Percentiles rank a stretch among this genome's conserved stretches.
phyloP scores from a whole-genome alignment of 1,284 basidiomycete species.

The Cutaneotrichosporon spelunceum region DNA sequence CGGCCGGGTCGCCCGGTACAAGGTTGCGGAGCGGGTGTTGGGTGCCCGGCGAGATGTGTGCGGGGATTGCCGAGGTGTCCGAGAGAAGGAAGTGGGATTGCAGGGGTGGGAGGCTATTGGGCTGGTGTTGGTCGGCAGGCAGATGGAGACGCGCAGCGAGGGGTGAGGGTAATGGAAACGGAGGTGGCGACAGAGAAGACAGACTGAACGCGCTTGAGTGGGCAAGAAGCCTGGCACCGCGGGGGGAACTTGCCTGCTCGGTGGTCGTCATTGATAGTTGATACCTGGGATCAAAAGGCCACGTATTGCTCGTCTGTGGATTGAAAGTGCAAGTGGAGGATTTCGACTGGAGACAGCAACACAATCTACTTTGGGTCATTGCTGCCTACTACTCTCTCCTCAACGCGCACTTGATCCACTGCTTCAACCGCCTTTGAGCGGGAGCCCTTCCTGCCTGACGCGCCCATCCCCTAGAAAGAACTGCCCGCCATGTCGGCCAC shows the following conservation, averaged over 20 bases:
- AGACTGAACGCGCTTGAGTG: no score
- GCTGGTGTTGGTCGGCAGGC: neutral
- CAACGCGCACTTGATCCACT: neutral
- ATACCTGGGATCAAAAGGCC: neutral
- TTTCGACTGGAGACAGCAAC: neutral
- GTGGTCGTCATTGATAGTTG: constrained; percentile 1
- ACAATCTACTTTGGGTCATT: no score
- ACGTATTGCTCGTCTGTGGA: neutral
- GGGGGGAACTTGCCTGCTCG: no score
- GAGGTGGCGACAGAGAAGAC: neutral
- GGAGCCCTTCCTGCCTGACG: constrained; percentile 4
- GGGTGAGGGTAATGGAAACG: neutral
- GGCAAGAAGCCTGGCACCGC: no score
- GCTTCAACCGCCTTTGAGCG: constrained; percentile 1
- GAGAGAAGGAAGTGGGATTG: neutral
- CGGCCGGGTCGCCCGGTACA: constrained; percentile 9
- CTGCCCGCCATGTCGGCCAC: constrained; percentile 27
- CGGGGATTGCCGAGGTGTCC: neutral
- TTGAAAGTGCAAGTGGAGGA: neutral
- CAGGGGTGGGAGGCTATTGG: constrained; percentile 11
- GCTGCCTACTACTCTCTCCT: neutral
- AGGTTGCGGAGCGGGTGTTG: neutral
- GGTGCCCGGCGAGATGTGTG: neutral
- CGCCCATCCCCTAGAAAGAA: neutral
- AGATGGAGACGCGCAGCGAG: neutral